phyloP scores from a whole-genome alignment of 257 asterid species.

The Solanum peruvianum region DNA sequence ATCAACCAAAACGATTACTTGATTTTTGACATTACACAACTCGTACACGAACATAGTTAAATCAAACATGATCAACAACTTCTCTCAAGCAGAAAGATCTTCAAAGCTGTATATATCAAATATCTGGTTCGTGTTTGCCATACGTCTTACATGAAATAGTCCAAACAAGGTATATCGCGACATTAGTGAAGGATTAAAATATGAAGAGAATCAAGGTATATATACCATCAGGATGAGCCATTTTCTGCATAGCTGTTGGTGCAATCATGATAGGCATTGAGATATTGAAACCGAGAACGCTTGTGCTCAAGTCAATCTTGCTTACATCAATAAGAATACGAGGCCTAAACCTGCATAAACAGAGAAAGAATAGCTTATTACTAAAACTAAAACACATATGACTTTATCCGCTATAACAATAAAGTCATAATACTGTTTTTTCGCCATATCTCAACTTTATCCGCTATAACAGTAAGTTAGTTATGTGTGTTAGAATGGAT shows the following conservation, averaged over 20 bases:
- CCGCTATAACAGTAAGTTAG: background rate
- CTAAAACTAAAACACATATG: background rate
- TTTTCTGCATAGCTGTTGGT: constrained; percentile 89
- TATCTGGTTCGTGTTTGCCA: background rate
- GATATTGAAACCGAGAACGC: constrained; percentile 76
- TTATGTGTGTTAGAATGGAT: background rate
- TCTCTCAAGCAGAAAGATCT: background rate
- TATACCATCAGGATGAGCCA: constrained; percentile 97
- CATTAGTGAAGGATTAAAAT: background rate
- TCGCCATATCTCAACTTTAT: background rate
- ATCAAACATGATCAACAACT: background rate
- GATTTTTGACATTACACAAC: background rate
- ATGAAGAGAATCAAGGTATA: background rate
- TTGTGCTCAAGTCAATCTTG: constrained; percentile 69
- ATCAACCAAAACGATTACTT: background rate
- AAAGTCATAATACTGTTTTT: background rate
- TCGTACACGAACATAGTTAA: background rate
- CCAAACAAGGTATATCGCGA: background rate
- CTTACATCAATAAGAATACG: constrained; percentile 87
- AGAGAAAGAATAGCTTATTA: background rate
- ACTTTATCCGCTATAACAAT: background rate
- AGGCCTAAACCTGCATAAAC: constrained; percentile 78
- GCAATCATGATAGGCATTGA: constrained; percentile 98
- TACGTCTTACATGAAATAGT: background rate
- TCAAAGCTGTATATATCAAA: background rate